Percentiles rank a stretch among this genome's conserved stretches.
These are phyloP conservation scores for Penicillium nordicum DNA, from an alignment of 2,329 filamentous ascomycete genomes.

Conservation along the genomic window DNA sequence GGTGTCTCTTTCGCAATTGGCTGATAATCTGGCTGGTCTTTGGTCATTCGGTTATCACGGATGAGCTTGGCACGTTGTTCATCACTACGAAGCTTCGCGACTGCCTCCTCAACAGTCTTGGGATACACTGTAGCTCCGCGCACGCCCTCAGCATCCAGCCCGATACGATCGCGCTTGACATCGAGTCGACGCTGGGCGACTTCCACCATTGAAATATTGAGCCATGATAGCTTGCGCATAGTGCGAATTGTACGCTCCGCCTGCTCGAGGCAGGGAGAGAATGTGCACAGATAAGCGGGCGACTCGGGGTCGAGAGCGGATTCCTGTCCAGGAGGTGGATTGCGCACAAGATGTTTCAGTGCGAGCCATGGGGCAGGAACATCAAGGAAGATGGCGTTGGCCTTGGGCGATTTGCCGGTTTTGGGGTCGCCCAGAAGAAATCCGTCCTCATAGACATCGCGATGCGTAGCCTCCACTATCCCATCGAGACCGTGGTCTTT, in stretches of 20 bases:
- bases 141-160: conserved; percentile 64
- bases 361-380: conserved; percentile 51
- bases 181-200: conserved; percentile 76
- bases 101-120: conserved; percentile 70
- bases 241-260: conserved; percentile 79
- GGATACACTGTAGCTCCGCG: conserved; percentile 66
- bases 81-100: conserved; percentile 68
- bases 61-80: conserved; percentile 67
- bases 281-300: conserved; percentile 80
- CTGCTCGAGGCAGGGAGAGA: conserved; percentile 96
- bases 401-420: conserved; percentile 40
- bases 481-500: conserved; percentile 43
- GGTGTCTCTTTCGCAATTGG: conserved; percentile 15
- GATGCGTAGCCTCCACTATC: conserved; percentile 46
- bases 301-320: conserved; percentile 67
- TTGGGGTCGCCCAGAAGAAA: conserved; percentile 40
- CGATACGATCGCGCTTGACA: conserved; percentile 75
- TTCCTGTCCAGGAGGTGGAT: conserved; percentile 29
- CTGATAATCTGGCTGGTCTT: conserved; percentile 20
- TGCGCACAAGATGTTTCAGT: conserved; percentile 46
- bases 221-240: conserved; percentile 79
- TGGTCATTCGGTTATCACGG: conserved; percentile 44
- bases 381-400: conserved; percentile 50
- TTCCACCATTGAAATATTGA: conserved; percentile 91
- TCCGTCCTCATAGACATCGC: conserved; percentile 50